Evolutionary conservation across 768 basidiomycete species (phyloP).

Genomic region (Lanmaoa pseudosensibilis): DNA sequence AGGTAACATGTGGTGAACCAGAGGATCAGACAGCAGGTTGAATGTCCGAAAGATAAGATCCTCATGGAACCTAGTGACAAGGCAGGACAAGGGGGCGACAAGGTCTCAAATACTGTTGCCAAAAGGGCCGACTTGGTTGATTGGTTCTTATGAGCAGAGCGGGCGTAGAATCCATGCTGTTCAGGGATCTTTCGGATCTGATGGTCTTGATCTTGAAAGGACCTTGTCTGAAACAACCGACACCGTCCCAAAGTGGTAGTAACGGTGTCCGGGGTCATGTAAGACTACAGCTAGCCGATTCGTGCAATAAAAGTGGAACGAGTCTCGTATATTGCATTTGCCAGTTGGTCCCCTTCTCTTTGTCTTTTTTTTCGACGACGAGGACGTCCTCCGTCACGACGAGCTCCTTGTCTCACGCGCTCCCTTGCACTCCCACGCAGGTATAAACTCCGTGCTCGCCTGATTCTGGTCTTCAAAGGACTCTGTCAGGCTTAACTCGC

Average conservation of each 20-base stretch:
- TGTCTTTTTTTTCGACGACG: neutral
- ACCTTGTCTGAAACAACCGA: neutral
- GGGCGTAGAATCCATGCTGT: no score
- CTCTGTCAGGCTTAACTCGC: neutral
- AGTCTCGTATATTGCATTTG: constrained; percentile 6
- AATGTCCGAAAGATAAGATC: no score
- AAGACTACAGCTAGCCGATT: constrained; percentile 21
- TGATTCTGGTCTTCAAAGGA: no score
- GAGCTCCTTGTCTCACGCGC: neutral
- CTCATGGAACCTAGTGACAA: neutral
- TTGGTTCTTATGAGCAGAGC: no score
- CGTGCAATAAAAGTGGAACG: constrained; percentile 32
- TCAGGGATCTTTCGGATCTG: neutral
- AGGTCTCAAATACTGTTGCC: neutral
- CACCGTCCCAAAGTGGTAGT: neutral
- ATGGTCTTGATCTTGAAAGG: neutral
- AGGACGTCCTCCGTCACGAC: neutral
- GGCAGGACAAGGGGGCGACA: neutral
- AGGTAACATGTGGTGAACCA: neutral
- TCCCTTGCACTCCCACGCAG: neutral
- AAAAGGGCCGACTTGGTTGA: no score
- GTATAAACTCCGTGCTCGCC: neutral
- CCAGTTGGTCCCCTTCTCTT: neutral
- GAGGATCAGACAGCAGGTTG: neutral
- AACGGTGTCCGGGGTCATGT: constrained; percentile 28